phyloP scores from a whole-genome alignment of 371 early-diverging fungal species.

The Mortierella sp. region DNA sequence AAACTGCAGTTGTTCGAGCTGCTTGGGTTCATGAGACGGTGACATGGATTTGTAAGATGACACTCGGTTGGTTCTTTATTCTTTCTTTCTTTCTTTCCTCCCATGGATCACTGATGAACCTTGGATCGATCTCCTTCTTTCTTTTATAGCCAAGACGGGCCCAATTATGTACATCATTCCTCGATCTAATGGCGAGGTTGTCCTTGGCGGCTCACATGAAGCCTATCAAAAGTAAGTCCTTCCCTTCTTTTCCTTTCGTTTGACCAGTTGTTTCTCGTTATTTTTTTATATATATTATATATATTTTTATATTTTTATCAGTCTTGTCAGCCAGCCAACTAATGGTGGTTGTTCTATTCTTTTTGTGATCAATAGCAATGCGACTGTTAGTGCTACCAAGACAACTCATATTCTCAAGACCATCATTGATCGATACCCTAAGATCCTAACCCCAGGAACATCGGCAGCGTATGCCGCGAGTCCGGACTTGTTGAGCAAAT shows the following conservation, averaged over 20 bases:
- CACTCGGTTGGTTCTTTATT: background rate
- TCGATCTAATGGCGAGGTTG: slow-evolving; percentile 76
- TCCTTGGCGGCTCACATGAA: slow-evolving; percentile 82
- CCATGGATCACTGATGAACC: too few relatives aligned
- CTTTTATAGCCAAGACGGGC: slow-evolving; percentile 32
- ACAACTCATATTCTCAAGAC: slow-evolving; percentile 54
- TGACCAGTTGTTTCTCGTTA: too few relatives aligned
- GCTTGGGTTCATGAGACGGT: slow-evolving; percentile 67
- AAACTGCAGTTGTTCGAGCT: slow-evolving; percentile 73
- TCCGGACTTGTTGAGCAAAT: slow-evolving; percentile 46
- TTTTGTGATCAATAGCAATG: slow-evolving; percentile 36
- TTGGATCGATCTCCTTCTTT: background rate
- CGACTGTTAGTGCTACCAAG: slow-evolving; percentile 29
- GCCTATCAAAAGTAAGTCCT: slow-evolving; percentile 65
- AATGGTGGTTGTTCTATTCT: background rate
- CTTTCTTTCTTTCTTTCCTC: background rate
- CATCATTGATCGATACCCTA: slow-evolving; percentile 67
- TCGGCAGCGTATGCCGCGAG: slow-evolving; percentile 55
- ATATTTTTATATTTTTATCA: background rate
- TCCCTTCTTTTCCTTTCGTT: too few relatives aligned
- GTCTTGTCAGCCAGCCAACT: background rate
- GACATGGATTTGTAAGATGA: slow-evolving; percentile 53
- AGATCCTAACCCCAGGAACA: slow-evolving; percentile 53
- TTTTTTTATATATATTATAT: too few relatives aligned
- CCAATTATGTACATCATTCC: slow-evolving; percentile 82